Percentiles rank a stretch among this genome's conserved stretches.
These are phyloP conservation scores for Omphalotus guepiniiformis DNA, from an alignment of 768 basidiomycete species.

Conservation along the genomic window DNA sequence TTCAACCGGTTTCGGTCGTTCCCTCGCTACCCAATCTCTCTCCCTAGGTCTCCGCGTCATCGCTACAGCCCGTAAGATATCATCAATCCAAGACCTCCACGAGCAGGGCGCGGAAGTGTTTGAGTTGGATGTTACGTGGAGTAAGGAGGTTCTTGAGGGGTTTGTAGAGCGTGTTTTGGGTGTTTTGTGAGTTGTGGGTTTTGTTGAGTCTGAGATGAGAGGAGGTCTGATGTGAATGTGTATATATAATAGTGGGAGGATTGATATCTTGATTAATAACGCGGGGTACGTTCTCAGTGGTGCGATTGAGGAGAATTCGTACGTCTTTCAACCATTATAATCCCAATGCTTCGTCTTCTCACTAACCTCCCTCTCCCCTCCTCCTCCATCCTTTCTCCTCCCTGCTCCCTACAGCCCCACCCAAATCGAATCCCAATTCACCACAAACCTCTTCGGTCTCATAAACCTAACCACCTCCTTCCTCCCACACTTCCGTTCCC, in stretches of 20 bases:
- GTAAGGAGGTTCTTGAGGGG: conserved; percentile 15
- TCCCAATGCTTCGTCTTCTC: no score
- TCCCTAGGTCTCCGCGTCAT: conserved; percentile 29
- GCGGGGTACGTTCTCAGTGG: conserved; percentile 25
- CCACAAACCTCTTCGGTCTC: conserved; percentile 28
- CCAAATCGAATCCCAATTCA: conserved; percentile 19
- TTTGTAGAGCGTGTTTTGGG: conserved; percentile 21
- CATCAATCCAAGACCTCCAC: conserved; percentile 20
- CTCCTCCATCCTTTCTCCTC: not conserved
- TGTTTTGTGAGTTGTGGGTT: conserved; percentile 13
- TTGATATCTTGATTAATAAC: conserved; percentile 32
- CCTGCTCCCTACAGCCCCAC: not conserved
- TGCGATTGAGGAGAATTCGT: conserved; percentile 23
- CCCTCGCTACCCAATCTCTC: conserved; percentile 19
- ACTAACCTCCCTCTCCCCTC: no score
- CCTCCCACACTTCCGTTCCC: conserved; percentile 28
- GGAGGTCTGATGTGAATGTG: not conserved
- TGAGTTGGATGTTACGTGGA: conserved; percentile 25
- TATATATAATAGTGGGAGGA: conserved; percentile 15
- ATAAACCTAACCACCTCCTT: conserved; percentile 26
- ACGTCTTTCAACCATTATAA: not conserved
- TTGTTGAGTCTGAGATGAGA: not conserved
- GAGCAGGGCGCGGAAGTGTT: conserved; percentile 22
- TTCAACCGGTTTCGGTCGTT: conserved; percentile 26
- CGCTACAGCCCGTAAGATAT: conserved; percentile 24